phyloP scores from a whole-genome alignment of 2,329 filamentous ascomycete species.

The Beauveria bassiana region DNA sequence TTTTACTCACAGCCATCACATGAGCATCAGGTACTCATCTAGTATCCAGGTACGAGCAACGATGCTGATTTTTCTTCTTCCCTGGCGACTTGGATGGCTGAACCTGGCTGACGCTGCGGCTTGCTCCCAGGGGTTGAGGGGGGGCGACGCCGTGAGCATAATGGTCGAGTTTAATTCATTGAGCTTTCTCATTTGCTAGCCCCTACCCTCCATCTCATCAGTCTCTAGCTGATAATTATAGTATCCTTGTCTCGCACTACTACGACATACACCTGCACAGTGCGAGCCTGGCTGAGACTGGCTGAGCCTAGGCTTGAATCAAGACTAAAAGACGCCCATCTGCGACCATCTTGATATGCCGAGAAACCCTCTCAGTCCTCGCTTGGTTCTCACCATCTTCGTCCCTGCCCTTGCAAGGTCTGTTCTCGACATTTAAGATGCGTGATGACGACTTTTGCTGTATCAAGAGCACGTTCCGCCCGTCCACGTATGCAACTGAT shows the following conservation, averaged over 20 bases:
- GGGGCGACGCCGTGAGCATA: neutral
- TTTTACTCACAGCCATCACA: neutral
- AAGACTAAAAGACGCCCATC: neutral
- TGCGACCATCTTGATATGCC: neutral
- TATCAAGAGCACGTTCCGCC: neutral
- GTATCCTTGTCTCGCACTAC: neutral
- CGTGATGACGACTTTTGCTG: neutral
- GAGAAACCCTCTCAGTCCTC: neutral
- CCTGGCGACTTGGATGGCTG: neutral
- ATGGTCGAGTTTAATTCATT: neutral
- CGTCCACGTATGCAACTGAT: neutral
- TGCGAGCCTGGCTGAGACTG: neutral
- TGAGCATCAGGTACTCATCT: neutral
- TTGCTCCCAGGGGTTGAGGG: neutral
- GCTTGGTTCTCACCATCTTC: neutral
- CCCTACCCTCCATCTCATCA: neutral
- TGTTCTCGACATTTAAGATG: neutral
- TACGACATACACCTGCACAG: neutral
- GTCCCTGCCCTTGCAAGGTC: neutral
- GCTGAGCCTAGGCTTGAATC: neutral
- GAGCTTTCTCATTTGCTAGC: neutral
- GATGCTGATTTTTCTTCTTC: no score
- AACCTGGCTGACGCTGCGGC: constrained; percentile 2
- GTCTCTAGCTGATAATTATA: neutral
- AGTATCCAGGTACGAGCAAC: neutral